Conservation (phyloP, 176 grass and related monocot genomes). For the Cymbopogon citratus region DNA sequence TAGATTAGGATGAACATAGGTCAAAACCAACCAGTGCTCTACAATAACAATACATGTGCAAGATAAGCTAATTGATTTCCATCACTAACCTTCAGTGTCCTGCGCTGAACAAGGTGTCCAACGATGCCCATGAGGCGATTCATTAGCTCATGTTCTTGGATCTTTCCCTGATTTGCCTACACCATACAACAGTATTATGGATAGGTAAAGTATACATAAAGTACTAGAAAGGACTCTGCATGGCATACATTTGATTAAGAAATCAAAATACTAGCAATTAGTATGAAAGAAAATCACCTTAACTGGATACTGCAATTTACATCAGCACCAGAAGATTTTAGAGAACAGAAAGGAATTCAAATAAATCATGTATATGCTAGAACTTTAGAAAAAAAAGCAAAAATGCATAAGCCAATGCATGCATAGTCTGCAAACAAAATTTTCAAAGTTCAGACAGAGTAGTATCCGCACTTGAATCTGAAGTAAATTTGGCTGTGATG, state of each 20-base stretch:
- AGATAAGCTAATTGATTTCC: conserved; percentile 25
- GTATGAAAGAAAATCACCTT: not conserved
- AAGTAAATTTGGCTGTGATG: conserved; percentile 19
- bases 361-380: not conserved
- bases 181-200: conserved; percentile 22
- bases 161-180: conserved; percentile 83
- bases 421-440: not conserved
- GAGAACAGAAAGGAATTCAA: not conserved
- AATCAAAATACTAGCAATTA: not conserved
- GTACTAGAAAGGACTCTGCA: not conserved
- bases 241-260: not conserved
- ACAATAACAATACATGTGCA: not conserved
- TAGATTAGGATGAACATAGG: not conserved
- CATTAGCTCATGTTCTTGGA: conserved; percentile 76
- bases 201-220: not conserved
- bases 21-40: not conserved
- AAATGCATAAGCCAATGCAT: not conserved
- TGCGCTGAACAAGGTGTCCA: conserved; percentile 91
- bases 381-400: not conserved
- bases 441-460: not conserved
- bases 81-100: conserved; percentile 76
- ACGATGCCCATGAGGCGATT: conserved; percentile 93
- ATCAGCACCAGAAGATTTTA: not conserved
- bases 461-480: not conserved
- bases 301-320: not conserved